Evolutionary conservation across 768 basidiomycete genomes (phyloP), one percentile per base, ranked within the genome.

Genomic region (Russula lepida): DNA sequence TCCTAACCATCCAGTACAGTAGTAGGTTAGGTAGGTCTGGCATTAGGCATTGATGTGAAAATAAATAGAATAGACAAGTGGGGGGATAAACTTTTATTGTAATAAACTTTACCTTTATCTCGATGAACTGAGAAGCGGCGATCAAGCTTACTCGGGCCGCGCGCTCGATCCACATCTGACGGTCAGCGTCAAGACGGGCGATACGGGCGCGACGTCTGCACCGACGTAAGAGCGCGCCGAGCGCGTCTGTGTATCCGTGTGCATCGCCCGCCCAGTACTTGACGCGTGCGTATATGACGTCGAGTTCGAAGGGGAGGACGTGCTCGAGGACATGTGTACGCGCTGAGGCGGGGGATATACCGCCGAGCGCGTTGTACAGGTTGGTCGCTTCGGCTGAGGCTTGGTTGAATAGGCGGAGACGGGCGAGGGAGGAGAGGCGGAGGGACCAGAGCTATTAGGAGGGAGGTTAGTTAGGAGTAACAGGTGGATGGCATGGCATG

Each of bases 381-480:
- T 90, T 90, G 11, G 81, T 84, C 70, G 86, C 87, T 73, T 93
- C 90, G 25, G 88, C 88, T 1, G 88, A 81, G n/a, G 85, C 85
- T 70, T 93, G 90, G 70, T 92, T 92, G 76, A 86, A 91, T 50
- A 93, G 81, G 49, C 90, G 84, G 48, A 93, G 79, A 19, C 90
- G 85, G 48, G 90, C 83, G 30, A 93, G 81, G 58, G 83, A 83
- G 28, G 88, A 83, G 6, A 93, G 79, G 7, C 90, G 88, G 50
- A 92, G 82, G 68, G 86, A 88, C 90, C 90, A 93, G 30, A 92
- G 81, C 88, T 92, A 60, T 21, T 53, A n/a, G n/a, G n/a, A n/a
- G n/a, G n/a, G 35, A 37, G 35, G 35, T 3, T 61, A n/a, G 6
- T 2, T 12, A n/a, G 39, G 39, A 2, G 37, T 39, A n/a, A 32